phyloP scores from a whole-genome alignment of 148 eudicot genomes.

The Cornus florida region DNA sequence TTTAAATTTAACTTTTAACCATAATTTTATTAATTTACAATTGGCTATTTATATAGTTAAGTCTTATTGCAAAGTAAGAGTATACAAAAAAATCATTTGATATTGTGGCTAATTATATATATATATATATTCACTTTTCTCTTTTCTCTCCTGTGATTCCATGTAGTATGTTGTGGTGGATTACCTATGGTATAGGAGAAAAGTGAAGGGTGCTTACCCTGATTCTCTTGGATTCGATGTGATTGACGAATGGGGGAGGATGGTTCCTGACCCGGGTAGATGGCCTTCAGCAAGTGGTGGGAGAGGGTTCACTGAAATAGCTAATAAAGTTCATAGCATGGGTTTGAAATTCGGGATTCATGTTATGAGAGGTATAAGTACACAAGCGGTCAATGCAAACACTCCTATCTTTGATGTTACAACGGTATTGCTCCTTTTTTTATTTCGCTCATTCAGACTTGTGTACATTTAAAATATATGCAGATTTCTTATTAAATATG shows the following conservation, averaged over 20 bases:
- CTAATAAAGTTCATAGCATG: constrained; percentile 77
- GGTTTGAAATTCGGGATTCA: constrained; percentile 98
- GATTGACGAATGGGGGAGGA: constrained; percentile 94
- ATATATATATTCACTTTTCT: background rate
- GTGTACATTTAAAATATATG: background rate
- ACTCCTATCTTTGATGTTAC: constrained; percentile 79
- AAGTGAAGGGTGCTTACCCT: constrained; percentile 63
- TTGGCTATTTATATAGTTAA: background rate
- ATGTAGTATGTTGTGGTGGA: constrained; percentile 95
- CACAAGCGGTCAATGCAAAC: constrained; percentile 80
- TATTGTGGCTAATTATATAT: background rate
- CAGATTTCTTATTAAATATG: background rate
- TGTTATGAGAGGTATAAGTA: constrained; percentile 92
- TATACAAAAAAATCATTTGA: background rate
- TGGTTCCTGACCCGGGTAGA: constrained; percentile 85
- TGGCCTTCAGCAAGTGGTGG: constrained; percentile 93
- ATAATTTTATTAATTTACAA: background rate
- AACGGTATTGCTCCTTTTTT: constrained; percentile 45
- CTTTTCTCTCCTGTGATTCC: background rate
- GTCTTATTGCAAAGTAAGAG: background rate
- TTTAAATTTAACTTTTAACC: background rate
- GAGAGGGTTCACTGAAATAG: constrained; percentile 77
- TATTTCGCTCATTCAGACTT: background rate
- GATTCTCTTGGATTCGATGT: constrained; percentile 90
- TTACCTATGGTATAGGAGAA: constrained; percentile 93